Conservation (phyloP, 441 rosid genomes). For the Cnidoscolus chayamansa region DNA sequence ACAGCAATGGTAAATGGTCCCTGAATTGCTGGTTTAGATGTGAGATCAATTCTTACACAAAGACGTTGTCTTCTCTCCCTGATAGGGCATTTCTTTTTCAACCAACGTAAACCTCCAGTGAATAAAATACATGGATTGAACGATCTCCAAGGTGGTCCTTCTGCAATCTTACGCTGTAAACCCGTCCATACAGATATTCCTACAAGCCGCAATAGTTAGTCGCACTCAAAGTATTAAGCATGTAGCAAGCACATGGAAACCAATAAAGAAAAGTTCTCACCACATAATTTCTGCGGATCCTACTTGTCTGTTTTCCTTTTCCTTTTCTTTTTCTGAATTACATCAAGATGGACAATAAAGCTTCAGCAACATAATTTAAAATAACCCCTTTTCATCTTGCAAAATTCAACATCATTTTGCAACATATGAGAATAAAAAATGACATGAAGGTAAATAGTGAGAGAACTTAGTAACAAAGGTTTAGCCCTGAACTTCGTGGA, state of each 20-base stretch:
- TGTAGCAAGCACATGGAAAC: neutral
- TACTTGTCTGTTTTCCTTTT: neutral
- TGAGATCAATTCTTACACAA: neutral
- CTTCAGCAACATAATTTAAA: neutral
- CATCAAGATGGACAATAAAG: neutral
- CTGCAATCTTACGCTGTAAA: neutral
- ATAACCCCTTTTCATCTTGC: neutral
- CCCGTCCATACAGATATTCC: constrained; percentile 11
- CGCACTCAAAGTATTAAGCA: neutral
- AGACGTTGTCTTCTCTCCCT: neutral
- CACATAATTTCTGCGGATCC: constrained; percentile 2
- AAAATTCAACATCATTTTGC: neutral
- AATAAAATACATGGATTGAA: neutral
- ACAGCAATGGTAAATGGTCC: neutral
- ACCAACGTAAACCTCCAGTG: neutral
- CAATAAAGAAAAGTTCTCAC: neutral
- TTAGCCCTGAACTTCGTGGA: too few species aligned
- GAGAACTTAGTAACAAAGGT: too few species aligned
- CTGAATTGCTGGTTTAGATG: neutral
- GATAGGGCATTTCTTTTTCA: neutral
- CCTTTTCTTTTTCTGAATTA: neutral
- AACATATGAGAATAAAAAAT: neutral
- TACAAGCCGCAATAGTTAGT: neutral
- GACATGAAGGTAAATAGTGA: too few species aligned
- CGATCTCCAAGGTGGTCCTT: constrained; percentile 13